These are phyloP conservation scores for Stachybotrys elegans DNA, from an alignment of 2,329 filamentous ascomycete genomes.

Conservation along the genomic window DNA sequence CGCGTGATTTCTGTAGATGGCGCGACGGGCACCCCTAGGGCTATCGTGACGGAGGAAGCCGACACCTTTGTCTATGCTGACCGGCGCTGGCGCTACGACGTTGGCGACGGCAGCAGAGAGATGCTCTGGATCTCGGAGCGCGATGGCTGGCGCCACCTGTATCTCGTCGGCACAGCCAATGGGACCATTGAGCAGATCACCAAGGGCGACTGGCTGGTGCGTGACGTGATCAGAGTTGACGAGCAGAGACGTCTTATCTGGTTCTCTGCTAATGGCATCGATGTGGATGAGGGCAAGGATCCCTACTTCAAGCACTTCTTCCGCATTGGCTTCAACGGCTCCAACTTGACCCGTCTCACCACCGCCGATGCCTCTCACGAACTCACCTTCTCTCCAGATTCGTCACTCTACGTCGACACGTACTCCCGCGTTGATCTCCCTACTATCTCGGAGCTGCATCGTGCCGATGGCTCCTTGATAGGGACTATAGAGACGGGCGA, in stretches of 20 bases:
- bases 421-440: constrained; percentile 20
- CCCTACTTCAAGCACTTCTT: constrained; percentile 20
- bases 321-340: constrained; percentile 19
- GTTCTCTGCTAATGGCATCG: constrained; percentile 15
- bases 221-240: constrained; percentile 15
- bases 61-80: constrained; percentile 6
- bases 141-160: constrained; percentile 22
- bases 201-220: constrained; percentile 18
- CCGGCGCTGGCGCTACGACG: constrained; percentile 5
- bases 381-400: constrained; percentile 16
- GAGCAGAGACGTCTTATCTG: constrained; percentile 12
- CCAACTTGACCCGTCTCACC: constrained; percentile 17
- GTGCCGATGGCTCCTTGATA: constrained; percentile 11
- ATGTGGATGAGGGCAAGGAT: constrained; percentile 12
- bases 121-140: constrained; percentile 23
- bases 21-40: constrained; percentile 1
- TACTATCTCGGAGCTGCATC: constrained; percentile 13
- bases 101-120: constrained; percentile 8
- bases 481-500: constrained; percentile 10
- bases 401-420: constrained; percentile 15
- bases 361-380: constrained; percentile 21
- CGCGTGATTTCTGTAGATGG: constrained; percentile 4
- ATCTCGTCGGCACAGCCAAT: constrained; percentile 10
- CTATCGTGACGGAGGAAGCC: constrained; percentile 5
- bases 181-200: constrained; percentile 18